Percentiles rank a stretch among this genome's conserved stretches.
Conservation (phyloP, 805 yeast genomes). For the Maudiozyma bulderi region DNA sequence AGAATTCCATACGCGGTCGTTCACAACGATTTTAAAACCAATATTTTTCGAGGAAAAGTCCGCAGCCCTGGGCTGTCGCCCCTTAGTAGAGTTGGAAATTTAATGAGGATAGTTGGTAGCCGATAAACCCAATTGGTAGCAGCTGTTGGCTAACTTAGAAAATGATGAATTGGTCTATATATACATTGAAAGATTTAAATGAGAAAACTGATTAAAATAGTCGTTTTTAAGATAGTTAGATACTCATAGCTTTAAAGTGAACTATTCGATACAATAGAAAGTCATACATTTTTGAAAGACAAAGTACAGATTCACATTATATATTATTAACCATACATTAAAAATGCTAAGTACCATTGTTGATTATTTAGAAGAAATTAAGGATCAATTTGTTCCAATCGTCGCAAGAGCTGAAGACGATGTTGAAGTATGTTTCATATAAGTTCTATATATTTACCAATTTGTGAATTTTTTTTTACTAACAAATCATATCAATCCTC, state of each 20-base stretch:
- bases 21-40: background rate
- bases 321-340: background rate
- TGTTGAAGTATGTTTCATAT: constrained; percentile 8
- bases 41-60: too few relatives aligned
- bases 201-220: too few relatives aligned
- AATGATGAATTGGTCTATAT: too few relatives aligned
- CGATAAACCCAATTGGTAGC: constrained; percentile 1
- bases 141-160: background rate
- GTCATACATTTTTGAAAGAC: too few relatives aligned
- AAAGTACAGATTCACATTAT: background rate
- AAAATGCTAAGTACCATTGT: constrained; percentile 31
- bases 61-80: too few relatives aligned
- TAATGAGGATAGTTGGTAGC: background rate
- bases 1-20: background rate
- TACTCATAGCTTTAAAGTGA: too few relatives aligned
- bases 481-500: background rate
- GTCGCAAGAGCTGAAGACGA: constrained; percentile 67
- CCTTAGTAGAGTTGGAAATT: too few relatives aligned
- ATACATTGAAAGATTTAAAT: too few relatives aligned
- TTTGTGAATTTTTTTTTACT: background rate
- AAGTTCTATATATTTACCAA: background rate
- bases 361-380: constrained; percentile 49
- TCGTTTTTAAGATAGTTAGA: too few relatives aligned
- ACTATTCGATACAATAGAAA: too few relatives aligned
- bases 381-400: constrained; percentile 71